phyloP scores from a whole-genome alignment of 176 grass and related monocot species.

The Bromus sterilis region DNA sequence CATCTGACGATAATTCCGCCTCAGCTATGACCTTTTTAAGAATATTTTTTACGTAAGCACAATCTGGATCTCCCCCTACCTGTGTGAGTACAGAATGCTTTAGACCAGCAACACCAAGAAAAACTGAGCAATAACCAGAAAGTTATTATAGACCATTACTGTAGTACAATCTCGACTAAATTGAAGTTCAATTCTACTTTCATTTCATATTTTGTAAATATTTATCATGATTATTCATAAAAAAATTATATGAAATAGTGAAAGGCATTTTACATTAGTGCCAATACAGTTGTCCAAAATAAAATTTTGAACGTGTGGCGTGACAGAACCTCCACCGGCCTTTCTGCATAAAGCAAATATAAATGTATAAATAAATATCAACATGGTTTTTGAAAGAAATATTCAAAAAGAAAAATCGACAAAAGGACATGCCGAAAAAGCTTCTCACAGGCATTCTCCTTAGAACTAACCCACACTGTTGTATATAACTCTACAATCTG shows the following conservation, averaged over 20 bases:
- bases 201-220: background rate
- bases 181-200: background rate
- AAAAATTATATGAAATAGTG: background rate
- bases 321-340: slow-evolving; percentile 71
- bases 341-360: slow-evolving; percentile 43
- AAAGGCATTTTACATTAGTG: slow-evolving; percentile 43
- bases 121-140: background rate
- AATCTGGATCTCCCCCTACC: slow-evolving; percentile 32
- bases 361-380: background rate
- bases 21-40: slow-evolving; percentile 64
- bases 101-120: background rate
- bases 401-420: background rate
- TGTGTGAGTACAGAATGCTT: slow-evolving; percentile 13
- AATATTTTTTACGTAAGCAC: slow-evolving; percentile 39
- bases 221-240: background rate
- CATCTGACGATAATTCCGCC: slow-evolving; percentile 45
- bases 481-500: too few species aligned
- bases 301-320: slow-evolving; percentile 55
- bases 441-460: background rate
- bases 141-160: background rate
- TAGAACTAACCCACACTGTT: background rate
- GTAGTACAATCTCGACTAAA: background rate
- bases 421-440: background rate
- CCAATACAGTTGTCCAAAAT: slow-evolving; percentile 48
- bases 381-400: background rate